Evolutionary conservation across 31 red algal species (phyloP), one percentile per base, ranked within the genome.

Genomic region (Endocladia muricata): DNA sequence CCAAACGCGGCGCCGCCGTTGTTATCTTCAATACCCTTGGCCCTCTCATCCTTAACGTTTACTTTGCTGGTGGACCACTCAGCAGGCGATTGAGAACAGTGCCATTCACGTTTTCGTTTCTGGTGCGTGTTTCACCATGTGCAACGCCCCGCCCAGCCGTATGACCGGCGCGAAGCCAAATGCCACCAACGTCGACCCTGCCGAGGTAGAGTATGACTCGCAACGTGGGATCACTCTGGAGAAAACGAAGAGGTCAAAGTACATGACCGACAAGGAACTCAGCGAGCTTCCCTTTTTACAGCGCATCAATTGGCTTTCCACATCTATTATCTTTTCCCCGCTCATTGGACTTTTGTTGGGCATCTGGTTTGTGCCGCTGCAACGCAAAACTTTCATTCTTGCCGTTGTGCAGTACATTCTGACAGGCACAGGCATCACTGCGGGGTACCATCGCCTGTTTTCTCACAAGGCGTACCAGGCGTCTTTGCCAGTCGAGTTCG

Each of bases 241-340:
- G 63, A 94, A 94, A 77, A 94, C 89, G 29, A 94, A 94, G 73
- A 38, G 43, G 36, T 94, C 91, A 13, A 94, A 94, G 70, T 98
- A 91, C 40, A 93, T 98, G 88, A 94, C 86, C 33, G 96, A 98
- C 62, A 85, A 90, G 68, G 96, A 98, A 35, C 88, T 98, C 19
- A 78, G 78, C 76, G 83, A 92, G 43, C 83, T 98, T 6, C 96
- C 96, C 11, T 61, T 94, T 30, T 57, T 94, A 23, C 80, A 94
- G 52, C 83, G 96, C 26, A 91, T 98, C 56, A 98, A 98, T 67
- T 98, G 96, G 96, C 52, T 98, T 19, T 98, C 96, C 55, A 98
- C 96, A 26, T 77, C 77, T 39, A 98, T 98, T 51, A 98, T 98
- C 89, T 98, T 98, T 57, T 42, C 88, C 11, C 96, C 96, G 1